These are phyloP conservation scores for Sphagnurus paluster DNA, from an alignment of 1,284 basidiomycete genomes.

Conservation along the genomic window DNA sequence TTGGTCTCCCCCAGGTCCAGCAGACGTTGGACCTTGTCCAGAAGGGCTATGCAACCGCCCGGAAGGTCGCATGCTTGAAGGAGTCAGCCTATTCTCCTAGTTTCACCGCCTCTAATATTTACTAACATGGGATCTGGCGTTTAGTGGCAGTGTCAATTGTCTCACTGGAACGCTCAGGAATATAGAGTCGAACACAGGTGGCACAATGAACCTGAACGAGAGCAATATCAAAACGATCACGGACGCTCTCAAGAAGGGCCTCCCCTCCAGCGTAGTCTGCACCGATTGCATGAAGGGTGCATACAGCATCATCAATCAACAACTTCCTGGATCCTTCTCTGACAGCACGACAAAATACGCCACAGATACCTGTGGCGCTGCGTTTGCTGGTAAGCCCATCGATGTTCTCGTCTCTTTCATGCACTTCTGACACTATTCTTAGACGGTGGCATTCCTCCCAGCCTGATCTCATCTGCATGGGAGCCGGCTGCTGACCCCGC, in stretches of 20 bases:
- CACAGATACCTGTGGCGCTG: constrained; percentile 38
- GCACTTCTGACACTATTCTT: not conserved
- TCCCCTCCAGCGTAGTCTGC: constrained; percentile 39
- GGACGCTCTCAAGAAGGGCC: constrained; percentile 24
- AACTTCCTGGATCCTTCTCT: constrained; percentile 27
- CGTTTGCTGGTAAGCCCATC: constrained; percentile 41
- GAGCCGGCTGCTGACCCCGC: constrained; percentile 4
- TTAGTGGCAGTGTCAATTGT: constrained; percentile 36
- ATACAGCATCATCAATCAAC: constrained; percentile 34
- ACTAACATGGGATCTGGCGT: not conserved
- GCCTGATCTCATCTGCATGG: constrained; percentile 16
- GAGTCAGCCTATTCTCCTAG: constrained; percentile 42
- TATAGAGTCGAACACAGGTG: constrained; percentile 43
- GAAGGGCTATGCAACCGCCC: constrained; percentile 47
- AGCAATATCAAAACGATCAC: constrained; percentile 27
- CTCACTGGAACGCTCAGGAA: constrained; percentile 48
- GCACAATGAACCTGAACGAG: constrained; percentile 31
- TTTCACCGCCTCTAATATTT: not conserved
- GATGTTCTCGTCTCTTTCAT: not conserved
- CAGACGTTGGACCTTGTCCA: constrained; percentile 35
- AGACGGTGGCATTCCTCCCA: constrained; percentile 23
- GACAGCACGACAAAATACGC: constrained; percentile 24
- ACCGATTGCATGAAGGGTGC: constrained; percentile 47
- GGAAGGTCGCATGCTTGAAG: constrained; percentile 52
- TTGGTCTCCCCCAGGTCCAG: constrained; percentile 29